Conservation (phyloP, 1,284 basidiomycete species). For the Phylloboletellus chloephorus region DNA sequence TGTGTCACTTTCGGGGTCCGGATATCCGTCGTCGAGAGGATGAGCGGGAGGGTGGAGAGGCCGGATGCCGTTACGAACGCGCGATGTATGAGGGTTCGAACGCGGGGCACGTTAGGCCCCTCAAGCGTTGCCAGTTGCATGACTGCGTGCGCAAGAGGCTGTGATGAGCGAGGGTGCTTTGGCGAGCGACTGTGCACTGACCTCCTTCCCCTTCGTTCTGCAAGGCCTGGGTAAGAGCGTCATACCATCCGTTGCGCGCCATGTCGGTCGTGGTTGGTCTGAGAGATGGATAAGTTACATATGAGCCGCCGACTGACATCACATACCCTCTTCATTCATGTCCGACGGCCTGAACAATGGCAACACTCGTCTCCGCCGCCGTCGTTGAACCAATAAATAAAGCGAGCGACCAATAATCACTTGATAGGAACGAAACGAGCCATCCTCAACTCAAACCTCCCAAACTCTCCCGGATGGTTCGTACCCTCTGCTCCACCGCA, state of each 20-base stretch:
- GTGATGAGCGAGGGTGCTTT: not conserved
- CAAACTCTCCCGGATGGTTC: slow-evolving; percentile 37
- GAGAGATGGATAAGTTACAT: no score
- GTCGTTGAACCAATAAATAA: not conserved
- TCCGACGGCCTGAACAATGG: no score
- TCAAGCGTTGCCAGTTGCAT: slow-evolving; percentile 60
- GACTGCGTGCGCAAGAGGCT: slow-evolving; percentile 33
- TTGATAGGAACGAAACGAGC: not conserved
- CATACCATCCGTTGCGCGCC: slow-evolving; percentile 40
- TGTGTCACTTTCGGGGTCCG: slow-evolving; percentile 57
- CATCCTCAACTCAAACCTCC: slow-evolving; percentile 19
- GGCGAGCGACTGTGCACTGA: slow-evolving; percentile 8
- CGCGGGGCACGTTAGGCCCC: slow-evolving; percentile 40
- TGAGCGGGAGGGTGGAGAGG: slow-evolving; percentile 42
- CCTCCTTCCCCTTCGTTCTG: slow-evolving; percentile 32
- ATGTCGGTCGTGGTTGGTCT: slow-evolving; percentile 1
- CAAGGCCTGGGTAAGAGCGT: slow-evolving; percentile 43
- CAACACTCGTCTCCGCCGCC: no score
- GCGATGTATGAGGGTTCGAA: slow-evolving; percentile 58
- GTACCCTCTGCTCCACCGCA: slow-evolving; percentile 50
- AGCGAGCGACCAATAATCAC: no score
- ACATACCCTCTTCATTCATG: no score
- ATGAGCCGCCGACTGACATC: no score
- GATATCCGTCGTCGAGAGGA: slow-evolving; percentile 56
- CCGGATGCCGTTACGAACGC: slow-evolving; percentile 41